Evolutionary conservation across 2,329 filamentous ascomycete genomes (phyloP).

Genomic region (Alternaria solani): DNA sequence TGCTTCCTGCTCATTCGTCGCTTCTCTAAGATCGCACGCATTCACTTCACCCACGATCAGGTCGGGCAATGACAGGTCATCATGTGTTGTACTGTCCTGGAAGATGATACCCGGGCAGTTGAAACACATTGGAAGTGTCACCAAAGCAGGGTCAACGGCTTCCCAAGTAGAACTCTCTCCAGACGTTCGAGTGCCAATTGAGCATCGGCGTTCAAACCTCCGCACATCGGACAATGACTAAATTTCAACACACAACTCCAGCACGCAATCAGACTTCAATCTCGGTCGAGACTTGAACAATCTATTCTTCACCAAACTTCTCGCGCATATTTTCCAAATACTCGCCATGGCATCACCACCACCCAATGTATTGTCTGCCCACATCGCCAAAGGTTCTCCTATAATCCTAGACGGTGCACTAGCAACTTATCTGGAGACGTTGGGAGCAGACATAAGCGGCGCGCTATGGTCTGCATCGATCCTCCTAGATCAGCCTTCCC

Average conservation of each 20-base stretch:
- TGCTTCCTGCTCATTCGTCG: neutral
- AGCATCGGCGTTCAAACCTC: constrained; percentile 15
- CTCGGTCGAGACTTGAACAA: neutral
- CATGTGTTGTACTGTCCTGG: neutral
- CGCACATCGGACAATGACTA: constrained; percentile 14
- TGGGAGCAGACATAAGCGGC: constrained; percentile 54
- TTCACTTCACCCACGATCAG: neutral
- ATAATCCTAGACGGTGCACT: constrained; percentile 58
- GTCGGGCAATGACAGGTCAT: neutral
- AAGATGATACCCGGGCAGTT: neutral
- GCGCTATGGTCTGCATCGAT: constrained; percentile 57
- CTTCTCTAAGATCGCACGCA: neutral
- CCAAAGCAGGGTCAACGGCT: neutral
- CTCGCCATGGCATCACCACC: constrained; percentile 1
- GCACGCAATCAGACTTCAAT: neutral
- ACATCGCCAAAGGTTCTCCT: constrained; percentile 32
- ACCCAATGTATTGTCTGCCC: constrained; percentile 5
- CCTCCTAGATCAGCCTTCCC: constrained; percentile 50
- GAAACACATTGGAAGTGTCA: neutral
- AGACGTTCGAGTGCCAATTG: neutral
- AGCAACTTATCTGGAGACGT: constrained; percentile 57
- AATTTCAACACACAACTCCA: neutral
- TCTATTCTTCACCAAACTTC: neutral
- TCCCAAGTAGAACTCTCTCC: neutral
- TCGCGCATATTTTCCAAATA: neutral